Conservation (phyloP, 2,329 filamentous ascomycete genomes). For the Ophiostoma triangulosporum region DNA sequence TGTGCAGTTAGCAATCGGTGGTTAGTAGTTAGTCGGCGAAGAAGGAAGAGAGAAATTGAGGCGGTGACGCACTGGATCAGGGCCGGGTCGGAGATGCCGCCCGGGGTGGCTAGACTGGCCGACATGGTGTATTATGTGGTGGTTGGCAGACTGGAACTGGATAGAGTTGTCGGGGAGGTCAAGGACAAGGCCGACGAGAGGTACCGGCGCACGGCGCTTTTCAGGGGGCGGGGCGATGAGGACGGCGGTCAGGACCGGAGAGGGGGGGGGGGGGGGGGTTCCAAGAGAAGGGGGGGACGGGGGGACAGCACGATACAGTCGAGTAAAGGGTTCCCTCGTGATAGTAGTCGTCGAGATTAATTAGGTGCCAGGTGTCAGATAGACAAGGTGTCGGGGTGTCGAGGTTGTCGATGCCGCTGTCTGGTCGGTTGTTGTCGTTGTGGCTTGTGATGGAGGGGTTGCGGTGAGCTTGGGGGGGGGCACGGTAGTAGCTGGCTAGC, state of each 20-base stretch:
- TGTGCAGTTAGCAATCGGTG: constrained; percentile 22
- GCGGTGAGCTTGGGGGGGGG: neutral
- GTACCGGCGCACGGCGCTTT: neutral
- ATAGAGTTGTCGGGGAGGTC: neutral
- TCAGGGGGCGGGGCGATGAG: neutral
- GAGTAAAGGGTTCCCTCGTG: neutral
- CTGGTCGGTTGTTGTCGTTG: neutral
- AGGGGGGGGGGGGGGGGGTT: neutral
- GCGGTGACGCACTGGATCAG: constrained; percentile 15
- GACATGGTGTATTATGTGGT: constrained; percentile 8
- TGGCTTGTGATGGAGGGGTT: neutral
- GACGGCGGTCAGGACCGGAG: neutral
- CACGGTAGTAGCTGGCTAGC: neutral
- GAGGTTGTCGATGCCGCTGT: neutral
- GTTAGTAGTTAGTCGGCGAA: neutral
- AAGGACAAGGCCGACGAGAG: neutral
- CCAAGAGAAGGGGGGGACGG: neutral
- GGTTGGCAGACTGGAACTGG: neutral
- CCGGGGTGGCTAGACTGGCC: constrained; percentile 14
- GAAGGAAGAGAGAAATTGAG: neutral
- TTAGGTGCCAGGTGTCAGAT: no score
- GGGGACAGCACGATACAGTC: neutral
- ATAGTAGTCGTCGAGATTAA: neutral
- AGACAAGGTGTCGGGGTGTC: neutral
- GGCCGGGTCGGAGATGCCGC: constrained; percentile 17